Evolutionary conservation across 352 stramenopile genomes (phyloP), one percentile per base, ranked within the genome.

Genomic region (Globisporangium parvum): DNA sequence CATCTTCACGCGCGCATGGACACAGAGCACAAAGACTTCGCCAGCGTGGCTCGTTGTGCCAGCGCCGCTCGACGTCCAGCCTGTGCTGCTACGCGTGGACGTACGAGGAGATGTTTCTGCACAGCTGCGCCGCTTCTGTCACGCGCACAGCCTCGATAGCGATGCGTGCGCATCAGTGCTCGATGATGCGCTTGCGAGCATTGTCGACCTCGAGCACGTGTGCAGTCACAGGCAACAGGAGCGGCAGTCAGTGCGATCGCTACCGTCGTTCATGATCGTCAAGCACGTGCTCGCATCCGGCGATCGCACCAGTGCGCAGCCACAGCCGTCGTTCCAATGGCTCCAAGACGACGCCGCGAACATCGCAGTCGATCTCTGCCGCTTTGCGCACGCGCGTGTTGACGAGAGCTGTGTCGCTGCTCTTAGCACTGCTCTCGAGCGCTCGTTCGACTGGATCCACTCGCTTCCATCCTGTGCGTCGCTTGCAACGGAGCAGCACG

Each of bases 41-140:
- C 39, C 52, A 3, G 51, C 37, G 39, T 71, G 64, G 55, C 50
- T 85, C 4, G 37, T 71, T 35, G 31, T 87, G 5, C 70, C 77
- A 5, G 47, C 71, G 59, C 55, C 84, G 40, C 57, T 85, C n/a
- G 72, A 85, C 51, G 66, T 85, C 47, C 74, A 84, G 40, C 74
- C 74, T 2, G 55, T 66, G 41, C 47, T 85, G 11, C 42, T 85
- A 18, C 65, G 57, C 9, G 21, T 85, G 42, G 61, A 80, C 51
- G 61, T 69, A 18, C 60, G 24, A 9, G 55, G 42, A 2, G 49
- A 63, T n/a, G 42, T 71, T 12, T 35, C 41, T 24, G 28, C 49
- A 0, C 74, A 87, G 51, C 21, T 87, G 17, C 54, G 65, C 26
- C 51, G 45, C 18, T 85, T 84, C 41, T 87, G 77, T 52, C 47